Evolutionary conservation across 1,284 basidiomycete genomes (phyloP), one percentile per base, ranked within the genome.

Genomic region (Ustilago cynodontis): DNA sequence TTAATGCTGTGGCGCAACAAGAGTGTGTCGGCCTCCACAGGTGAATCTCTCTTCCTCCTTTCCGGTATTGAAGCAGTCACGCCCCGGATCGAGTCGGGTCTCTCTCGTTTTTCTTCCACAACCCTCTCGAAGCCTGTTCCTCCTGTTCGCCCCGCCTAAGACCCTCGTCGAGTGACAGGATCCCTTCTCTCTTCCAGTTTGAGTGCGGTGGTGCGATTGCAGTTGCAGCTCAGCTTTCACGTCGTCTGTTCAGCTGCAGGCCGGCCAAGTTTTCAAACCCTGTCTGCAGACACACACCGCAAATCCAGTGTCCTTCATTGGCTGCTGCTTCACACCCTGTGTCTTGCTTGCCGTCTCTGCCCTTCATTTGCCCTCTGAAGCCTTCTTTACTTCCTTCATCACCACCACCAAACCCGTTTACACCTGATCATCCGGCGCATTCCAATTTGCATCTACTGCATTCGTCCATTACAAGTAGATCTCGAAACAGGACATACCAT

Each of bases 51-150:
- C 16, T 49, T 11, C 24, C 18, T 6, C 47, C 11, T 13, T 24
- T n/a, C 8, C 35, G 14, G 35, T 16, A 13, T 24, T 26, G 24
- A 47, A 39, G 6, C 24, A 18, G 22, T 45, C 24, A n/a, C 29
- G 20, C 45, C 54, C 59, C 70, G 70, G 70, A 63, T 66, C 64
- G 59, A 71, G 63, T 65, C 69, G 69, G 69, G 28, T 62, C 39
- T 59, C 41, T 3, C 35, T 14, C 31, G 11, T 37, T 22, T 18
- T 35, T 13, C 10, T 59, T 58, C 53, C 31, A 39, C 31, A 35
- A 59, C 24, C 49, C 53, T 65, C 59, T 71, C 55, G 55, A 65
- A 65, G 28, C 37, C n/a, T 6, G 6, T 33, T 20, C 11, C 29
- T 14, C 39, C 37, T 26, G 14, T 7, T 10, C 37, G 13, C 35